Percentiles rank a stretch among this genome's conserved stretches.
Evolutionary conservation across 2,329 filamentous ascomycete species (phyloP).

Genomic region (Trichoderma oligosporum): DNA sequence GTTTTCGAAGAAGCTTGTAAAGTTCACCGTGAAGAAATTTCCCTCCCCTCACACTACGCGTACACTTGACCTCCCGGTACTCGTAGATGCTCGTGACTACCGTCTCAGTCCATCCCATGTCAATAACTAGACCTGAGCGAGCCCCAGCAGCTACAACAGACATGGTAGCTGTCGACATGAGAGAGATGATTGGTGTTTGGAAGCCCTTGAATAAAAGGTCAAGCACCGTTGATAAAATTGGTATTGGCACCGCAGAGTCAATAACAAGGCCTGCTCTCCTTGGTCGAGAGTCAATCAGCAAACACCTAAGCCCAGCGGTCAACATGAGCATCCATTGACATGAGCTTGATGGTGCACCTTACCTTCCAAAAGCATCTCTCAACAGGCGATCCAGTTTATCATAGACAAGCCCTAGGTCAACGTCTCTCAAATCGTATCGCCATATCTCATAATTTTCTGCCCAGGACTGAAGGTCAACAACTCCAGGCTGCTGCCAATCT

Average conservation of each 20-base stretch:
- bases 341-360: conserved; percentile 26
- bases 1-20: conserved; percentile 54
- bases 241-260: conserved; percentile 72
- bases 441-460: conserved; percentile 70
- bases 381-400: conserved; percentile 84
- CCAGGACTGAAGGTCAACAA: conserved; percentile 52
- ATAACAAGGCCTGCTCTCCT: conserved; percentile 71
- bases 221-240: conserved; percentile 70
- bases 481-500: conserved; percentile 56
- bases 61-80: conserved; percentile 73
- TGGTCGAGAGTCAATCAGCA: conserved; percentile 71
- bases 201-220: conserved; percentile 78
- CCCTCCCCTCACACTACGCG: conserved; percentile 69
- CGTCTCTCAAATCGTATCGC: conserved; percentile 65
- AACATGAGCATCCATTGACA: background rate
- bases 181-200: conserved; percentile 73
- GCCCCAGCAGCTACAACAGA: conserved; percentile 74
- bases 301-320: conserved; percentile 43
- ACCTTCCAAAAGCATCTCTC: conserved; percentile 78
- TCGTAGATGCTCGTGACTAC: conserved; percentile 84
- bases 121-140: conserved; percentile 79
- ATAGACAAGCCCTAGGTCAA: conserved; percentile 75
- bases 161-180: conserved; percentile 75
- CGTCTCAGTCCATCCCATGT: conserved; percentile 91
- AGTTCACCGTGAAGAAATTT: conserved; percentile 67